These are phyloP conservation scores for Calocybe cyanea DNA, from an alignment of 768 basidiomycete genomes.

Conservation along the genomic window DNA sequence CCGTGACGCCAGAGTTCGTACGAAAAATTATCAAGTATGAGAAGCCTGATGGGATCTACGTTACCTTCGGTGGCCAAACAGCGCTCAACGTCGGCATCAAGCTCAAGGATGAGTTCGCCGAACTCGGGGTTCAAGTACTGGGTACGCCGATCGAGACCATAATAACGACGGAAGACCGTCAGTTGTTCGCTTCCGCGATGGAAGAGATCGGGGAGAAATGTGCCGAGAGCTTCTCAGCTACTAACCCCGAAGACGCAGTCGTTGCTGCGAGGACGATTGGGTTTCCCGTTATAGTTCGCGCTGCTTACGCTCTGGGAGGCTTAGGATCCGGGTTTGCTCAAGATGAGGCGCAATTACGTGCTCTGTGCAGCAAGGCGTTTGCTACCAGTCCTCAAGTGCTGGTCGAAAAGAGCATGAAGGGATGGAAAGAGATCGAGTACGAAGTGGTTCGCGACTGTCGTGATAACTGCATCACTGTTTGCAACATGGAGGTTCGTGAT, in stretches of 20 bases:
- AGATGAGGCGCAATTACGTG: constrained; percentile 82
- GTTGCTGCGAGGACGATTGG: constrained; percentile 82
- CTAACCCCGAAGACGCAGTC: constrained; percentile 80
- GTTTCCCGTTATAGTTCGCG: constrained; percentile 94
- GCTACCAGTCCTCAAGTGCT: constrained; percentile 97
- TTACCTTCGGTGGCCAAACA: constrained; percentile 98
- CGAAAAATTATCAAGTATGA: constrained; percentile 98
- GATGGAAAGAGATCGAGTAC: constrained; percentile 99
- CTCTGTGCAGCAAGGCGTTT: constrained; percentile 91
- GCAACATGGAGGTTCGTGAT: constrained; percentile 96
- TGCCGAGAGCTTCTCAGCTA: constrained; percentile 85
- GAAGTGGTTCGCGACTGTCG: constrained; percentile 97
- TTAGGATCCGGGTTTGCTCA: constrained; percentile 97
- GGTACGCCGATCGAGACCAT: constrained; percentile 97
- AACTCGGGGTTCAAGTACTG: constrained; percentile 86
- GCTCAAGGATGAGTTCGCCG: constrained; percentile 94
- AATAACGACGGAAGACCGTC: constrained; percentile 95
- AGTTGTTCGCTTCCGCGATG: constrained; percentile 93
- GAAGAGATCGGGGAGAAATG: constrained; percentile 94
- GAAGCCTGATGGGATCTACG: constrained; percentile 98
- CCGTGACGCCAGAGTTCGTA: constrained; percentile 96
- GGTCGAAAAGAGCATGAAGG: constrained; percentile 99
- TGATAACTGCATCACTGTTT: constrained; percentile 98
- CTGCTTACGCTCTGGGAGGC: constrained; percentile 95
- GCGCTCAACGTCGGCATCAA: constrained; percentile 96